Conservation (phyloP, 768 basidiomycete genomes). For the Suillus subalutaceus region DNA sequence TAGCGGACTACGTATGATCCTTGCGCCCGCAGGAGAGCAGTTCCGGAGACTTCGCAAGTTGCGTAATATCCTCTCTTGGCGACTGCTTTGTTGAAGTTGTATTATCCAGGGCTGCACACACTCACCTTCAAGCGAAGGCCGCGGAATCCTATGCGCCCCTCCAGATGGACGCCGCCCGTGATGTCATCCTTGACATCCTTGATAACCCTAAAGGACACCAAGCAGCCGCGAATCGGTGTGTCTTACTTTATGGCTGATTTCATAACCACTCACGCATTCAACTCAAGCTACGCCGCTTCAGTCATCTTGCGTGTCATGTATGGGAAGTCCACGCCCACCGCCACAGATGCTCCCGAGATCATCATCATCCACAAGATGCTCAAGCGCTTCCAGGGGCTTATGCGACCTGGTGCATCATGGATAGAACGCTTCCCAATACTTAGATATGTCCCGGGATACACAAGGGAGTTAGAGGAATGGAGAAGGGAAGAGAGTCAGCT, state of each 20-base stretch:
- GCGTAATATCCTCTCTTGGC: slow-evolving; percentile 9
- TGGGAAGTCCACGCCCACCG: slow-evolving; percentile 36
- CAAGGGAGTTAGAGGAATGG: slow-evolving; percentile 56
- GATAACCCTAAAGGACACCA: slow-evolving; percentile 47
- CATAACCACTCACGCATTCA: slow-evolving; percentile 27
- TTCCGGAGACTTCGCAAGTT: slow-evolving; percentile 66
- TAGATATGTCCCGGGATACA: slow-evolving; percentile 60
- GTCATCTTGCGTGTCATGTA: slow-evolving; percentile 39
- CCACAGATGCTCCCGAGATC: slow-evolving; percentile 34
- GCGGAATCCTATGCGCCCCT: slow-evolving; percentile 51
- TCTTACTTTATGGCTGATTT: slow-evolving; percentile 49
- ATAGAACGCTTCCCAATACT: slow-evolving; percentile 42
- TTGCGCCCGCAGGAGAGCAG: slow-evolving; percentile 58
- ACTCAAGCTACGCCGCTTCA: slow-evolving; percentile 34
- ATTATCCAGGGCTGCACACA: slow-evolving; percentile 52
- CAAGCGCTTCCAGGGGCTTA: slow-evolving; percentile 37
- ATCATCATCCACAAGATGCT: slow-evolving; percentile 36
- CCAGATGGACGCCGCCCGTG: slow-evolving; percentile 41
- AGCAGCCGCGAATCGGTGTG: slow-evolving; percentile 50
- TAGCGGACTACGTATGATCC: slow-evolving; percentile 58
- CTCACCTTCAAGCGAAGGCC: slow-evolving; percentile 58
- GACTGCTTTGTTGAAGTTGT: not conserved
- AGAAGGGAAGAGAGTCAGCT: slow-evolving; percentile 58
- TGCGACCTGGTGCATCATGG: slow-evolving; percentile 39
- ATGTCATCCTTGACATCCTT: slow-evolving; percentile 36